Conservation (phyloP, 2,329 filamentous ascomycete genomes). For the Bipolaris oryzae region DNA sequence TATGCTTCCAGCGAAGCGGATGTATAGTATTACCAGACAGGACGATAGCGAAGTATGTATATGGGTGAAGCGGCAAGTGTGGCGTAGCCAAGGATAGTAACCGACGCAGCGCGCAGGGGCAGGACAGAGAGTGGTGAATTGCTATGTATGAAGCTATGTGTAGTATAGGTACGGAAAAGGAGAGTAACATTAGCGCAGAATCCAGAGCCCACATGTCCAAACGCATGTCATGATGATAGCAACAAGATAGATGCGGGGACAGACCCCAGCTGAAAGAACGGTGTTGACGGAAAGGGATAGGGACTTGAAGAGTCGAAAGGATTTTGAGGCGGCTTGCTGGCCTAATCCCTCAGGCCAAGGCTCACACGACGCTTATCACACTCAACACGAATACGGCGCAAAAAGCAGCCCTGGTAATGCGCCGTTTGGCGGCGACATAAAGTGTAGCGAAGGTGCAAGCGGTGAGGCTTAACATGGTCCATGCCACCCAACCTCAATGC, state of each 20-base stretch:
- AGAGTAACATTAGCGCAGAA: conserved; percentile 26
- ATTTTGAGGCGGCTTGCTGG: conserved; percentile 31
- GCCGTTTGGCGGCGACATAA: conserved; percentile 28
- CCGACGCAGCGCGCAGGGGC: conserved; percentile 27
- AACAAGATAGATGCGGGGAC: conserved; percentile 27
- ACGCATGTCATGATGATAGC: conserved; percentile 17
- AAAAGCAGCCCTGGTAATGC: conserved; percentile 27
- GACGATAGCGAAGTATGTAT: conserved; percentile 33
- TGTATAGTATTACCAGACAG: conserved; percentile 30
- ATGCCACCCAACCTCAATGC: conserved; percentile 19
- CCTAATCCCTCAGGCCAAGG: conserved; percentile 29
- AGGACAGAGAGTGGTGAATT: conserved; percentile 24
- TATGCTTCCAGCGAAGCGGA: conserved; percentile 24
- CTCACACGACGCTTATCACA: conserved; percentile 22
- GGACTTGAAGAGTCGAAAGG: conserved; percentile 26
- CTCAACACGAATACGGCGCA: conserved; percentile 28
- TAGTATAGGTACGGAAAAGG: conserved; percentile 25
- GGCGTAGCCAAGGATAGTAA: conserved; percentile 28
- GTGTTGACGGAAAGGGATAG: conserved; percentile 32
- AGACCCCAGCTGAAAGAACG: conserved; percentile 11
- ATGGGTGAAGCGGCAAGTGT: conserved; percentile 32
- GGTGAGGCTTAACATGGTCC: conserved; percentile 20
- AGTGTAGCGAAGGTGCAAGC: conserved; percentile 17
- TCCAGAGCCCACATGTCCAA: conserved; percentile 17
- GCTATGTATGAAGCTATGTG: conserved; percentile 32